These are phyloP conservation scores for Heterobasidion irregulare DNA, from an alignment of 1,284 basidiomycete species.

Conservation along the genomic window DNA sequence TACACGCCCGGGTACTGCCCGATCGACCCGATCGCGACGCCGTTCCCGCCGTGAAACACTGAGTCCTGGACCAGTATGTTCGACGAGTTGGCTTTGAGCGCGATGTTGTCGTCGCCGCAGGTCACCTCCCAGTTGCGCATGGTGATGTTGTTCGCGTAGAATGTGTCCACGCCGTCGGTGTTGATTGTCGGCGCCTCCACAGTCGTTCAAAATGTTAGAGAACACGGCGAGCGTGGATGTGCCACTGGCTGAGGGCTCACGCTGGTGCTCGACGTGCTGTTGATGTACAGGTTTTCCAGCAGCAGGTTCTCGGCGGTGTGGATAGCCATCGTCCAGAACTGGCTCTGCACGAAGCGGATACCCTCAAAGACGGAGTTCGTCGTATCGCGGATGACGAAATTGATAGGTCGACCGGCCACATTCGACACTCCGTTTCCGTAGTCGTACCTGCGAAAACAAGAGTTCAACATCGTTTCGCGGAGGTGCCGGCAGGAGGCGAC, in stretches of 20 bases:
- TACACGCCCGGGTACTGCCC: constrained; percentile 19
- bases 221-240: too few species aligned
- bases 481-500: too few species aligned
- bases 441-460: constrained; percentile 17
- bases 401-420: constrained; percentile 24
- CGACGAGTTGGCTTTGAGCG: constrained; percentile 25
- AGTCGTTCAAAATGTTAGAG: not conserved
- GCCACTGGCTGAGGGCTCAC: constrained; percentile 7
- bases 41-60: constrained; percentile 20
- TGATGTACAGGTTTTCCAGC: constrained; percentile 24
- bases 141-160: constrained; percentile 23
- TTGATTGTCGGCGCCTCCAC: constrained; percentile 20
- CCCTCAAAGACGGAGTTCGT: constrained; percentile 21
- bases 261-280: constrained; percentile 22
- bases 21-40: constrained; percentile 24
- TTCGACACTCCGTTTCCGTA: constrained; percentile 23
- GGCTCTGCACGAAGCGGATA: constrained; percentile 24
- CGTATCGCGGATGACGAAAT: constrained; percentile 20
- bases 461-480: too few species aligned
- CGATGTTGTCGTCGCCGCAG: constrained; percentile 22
- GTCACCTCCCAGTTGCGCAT: constrained; percentile 23
- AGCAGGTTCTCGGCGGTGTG: constrained; percentile 21
- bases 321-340: constrained; percentile 29
- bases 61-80: constrained; percentile 28
- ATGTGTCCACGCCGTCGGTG: constrained; percentile 26